These are phyloP conservation scores for Posidonia oceanica DNA, from an alignment of 116 monocot genomes.

Conservation along the genomic window DNA sequence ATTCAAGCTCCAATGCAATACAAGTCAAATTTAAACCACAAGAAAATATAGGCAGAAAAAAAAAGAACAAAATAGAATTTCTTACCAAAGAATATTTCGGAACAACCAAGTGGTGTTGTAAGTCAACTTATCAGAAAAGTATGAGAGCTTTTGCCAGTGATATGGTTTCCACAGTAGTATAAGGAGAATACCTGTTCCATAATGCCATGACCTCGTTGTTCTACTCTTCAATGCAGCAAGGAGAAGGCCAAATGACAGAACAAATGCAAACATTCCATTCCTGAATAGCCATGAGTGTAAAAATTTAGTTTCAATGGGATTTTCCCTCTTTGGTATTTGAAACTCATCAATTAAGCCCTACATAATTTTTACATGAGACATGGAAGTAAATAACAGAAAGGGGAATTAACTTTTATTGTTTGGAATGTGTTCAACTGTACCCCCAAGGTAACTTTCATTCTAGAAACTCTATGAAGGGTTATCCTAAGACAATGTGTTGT, in stretches of 20 bases:
- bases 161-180: no score
- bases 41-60: no score
- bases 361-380: neutral
- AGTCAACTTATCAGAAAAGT: no score
- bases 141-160: no score
- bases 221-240: constrained; percentile 58
- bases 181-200: constrained; percentile 38
- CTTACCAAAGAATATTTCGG: no score
- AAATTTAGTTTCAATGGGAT: constrained; percentile 26
- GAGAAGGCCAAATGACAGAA: constrained; percentile 77
- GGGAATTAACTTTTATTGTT: neutral
- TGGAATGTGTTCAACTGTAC: neutral
- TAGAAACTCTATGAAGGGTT: no score
- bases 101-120: no score
- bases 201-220: constrained; percentile 65
- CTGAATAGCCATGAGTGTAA: constrained; percentile 52
- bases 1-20: no score
- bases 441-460: no score
- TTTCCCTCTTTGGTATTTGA: constrained; percentile 45
- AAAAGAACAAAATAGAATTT: no score
- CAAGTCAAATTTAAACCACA: no score
- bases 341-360: constrained; percentile 75
- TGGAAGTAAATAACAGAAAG: neutral
- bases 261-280: constrained; percentile 83
- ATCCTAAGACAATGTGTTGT: no score